Percentiles rank a stretch among this genome's conserved stretches.
Evolutionary conservation across 192 early-diverging fungal genomes (phyloP).

Genomic region (Phycomyces blakesleeanus): DNA sequence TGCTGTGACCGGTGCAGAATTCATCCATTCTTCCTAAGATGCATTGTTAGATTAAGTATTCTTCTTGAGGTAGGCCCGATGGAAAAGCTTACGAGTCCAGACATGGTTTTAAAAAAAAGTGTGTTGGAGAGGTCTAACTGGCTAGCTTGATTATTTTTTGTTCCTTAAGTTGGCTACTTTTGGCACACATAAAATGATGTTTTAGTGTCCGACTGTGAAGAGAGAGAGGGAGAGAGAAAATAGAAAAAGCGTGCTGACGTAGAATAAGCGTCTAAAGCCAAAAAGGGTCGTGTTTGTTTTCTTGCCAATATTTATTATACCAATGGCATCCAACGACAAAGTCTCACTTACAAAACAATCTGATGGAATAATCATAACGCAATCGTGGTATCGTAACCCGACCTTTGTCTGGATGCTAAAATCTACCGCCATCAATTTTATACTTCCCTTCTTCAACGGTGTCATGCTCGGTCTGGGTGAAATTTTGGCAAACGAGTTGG

Average conservation of each 20-base stretch:
- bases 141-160: not conserved
- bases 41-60: not conserved
- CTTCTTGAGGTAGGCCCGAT: not conserved
- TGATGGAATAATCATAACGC: conserved; percentile 2
- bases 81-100: conserved; percentile 16
- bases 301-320: not conserved
- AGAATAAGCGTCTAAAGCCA: not conserved
- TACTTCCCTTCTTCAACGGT: conserved; percentile 57
- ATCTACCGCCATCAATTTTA: conserved; percentile 50
- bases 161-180: not conserved
- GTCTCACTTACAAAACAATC: not conserved
- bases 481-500: conserved; percentile 76
- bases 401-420: conserved; percentile 35
- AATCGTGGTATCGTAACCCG: conserved; percentile 35
- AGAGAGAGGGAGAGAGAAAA: too few relatives aligned
- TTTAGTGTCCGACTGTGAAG: not conserved
- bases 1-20: conserved; percentile 13
- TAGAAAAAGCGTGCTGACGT: conserved; percentile 5
- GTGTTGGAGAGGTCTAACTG: not conserved
- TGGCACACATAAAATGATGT: not conserved
- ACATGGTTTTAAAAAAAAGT: conserved; percentile 8
- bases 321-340: not conserved
- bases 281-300: not conserved
- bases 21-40: conserved; percentile 27
- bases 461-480: conserved; percentile 75